Conservation (phyloP, 208 protist species). For the Acanthamoeba sp. region DNA sequence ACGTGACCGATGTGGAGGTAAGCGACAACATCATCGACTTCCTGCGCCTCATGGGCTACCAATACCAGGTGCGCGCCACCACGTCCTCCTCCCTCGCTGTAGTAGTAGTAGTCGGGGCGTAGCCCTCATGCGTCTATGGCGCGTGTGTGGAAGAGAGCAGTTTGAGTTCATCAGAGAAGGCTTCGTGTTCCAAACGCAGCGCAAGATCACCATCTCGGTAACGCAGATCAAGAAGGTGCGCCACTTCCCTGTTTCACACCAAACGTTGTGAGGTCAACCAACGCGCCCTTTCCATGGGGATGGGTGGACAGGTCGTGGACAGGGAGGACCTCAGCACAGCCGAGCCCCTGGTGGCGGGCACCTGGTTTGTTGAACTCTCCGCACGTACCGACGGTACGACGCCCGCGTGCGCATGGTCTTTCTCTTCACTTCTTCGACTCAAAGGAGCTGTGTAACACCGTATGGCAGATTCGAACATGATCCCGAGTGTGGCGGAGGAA, state of each 20-base stretch:
- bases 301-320: not conserved
- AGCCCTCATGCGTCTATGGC: not conserved
- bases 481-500: not conserved
- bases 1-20: constrained; percentile 36
- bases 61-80: not conserved
- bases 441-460: not conserved
- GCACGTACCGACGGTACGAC: not conserved
- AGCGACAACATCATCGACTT: constrained; percentile 47
- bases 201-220: constrained; percentile 22
- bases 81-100: not conserved
- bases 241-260: not conserved
- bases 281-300: not conserved
- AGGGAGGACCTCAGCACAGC: constrained; percentile 21
- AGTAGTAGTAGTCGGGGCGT: not conserved
- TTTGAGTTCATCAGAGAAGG: constrained; percentile 41
- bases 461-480: constrained; percentile 9
- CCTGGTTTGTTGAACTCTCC: constrained; percentile 25
- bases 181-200: constrained; percentile 22
- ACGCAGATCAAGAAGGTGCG: constrained; percentile 13
- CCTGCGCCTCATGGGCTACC: constrained; percentile 34
- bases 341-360: constrained; percentile 7
- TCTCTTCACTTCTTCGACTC: not conserved
- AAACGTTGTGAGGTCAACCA: not conserved
- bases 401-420: too few species aligned
- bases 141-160: not conserved